Evolutionary conservation across 2,329 filamentous ascomycete genomes (phyloP).

Genomic region (Aspergillus brunneoviolaceus): DNA sequence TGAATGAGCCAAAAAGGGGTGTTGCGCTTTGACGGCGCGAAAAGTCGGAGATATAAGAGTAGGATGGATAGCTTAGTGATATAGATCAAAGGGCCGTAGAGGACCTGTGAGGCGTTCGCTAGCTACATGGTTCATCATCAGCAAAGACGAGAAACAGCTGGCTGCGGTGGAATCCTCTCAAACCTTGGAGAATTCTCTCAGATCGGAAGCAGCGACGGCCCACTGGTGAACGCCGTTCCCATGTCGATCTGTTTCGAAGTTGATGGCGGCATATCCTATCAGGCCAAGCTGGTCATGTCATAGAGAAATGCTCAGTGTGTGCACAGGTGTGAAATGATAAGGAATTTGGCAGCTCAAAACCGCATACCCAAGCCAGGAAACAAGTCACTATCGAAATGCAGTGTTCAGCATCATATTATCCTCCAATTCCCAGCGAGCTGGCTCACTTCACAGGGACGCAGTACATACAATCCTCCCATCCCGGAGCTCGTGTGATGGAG

Average conservation of each 20-base stretch:
- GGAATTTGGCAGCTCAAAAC: background rate
- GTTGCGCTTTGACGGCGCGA: constrained; percentile 20
- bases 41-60: constrained; percentile 28
- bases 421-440: background rate
- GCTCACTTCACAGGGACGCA: background rate
- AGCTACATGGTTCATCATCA: constrained; percentile 11
- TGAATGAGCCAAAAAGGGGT: constrained; percentile 24
- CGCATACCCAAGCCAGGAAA: constrained; percentile 22
- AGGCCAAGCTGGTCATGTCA: constrained; percentile 22
- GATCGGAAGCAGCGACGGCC: constrained; percentile 19
- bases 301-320: background rate
- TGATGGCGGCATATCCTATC: constrained; percentile 22
- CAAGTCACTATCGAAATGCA: constrained; percentile 17
- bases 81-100: constrained; percentile 30
- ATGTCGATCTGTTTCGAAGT: constrained; percentile 21
- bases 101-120: constrained; percentile 25
- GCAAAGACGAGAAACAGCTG: background rate
- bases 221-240: constrained; percentile 22
- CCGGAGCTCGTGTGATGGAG: constrained; percentile 23
- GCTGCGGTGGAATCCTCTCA: background rate
- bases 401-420: background rate
- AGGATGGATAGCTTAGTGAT: constrained; percentile 31
- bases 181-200: constrained; percentile 20
- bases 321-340: background rate
- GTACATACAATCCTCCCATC: constrained; percentile 26